These are phyloP conservation scores for Trametes sanguinea DNA, from an alignment of 768 basidiomycete species.

Conservation along the genomic window DNA sequence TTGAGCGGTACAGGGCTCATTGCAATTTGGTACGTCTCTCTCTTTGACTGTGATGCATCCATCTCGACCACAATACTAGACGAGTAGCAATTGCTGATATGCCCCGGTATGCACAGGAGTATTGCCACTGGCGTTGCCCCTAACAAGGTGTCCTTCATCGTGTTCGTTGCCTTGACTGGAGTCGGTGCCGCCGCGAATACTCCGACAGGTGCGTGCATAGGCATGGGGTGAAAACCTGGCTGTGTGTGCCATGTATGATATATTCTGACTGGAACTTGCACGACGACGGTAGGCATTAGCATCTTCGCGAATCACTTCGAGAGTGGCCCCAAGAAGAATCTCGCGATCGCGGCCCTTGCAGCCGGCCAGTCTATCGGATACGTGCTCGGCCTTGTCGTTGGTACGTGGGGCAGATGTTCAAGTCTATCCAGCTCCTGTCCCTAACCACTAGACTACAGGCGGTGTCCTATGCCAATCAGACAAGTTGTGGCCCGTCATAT, in stretches of 20 bases:
- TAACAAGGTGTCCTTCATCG: constrained; percentile 32
- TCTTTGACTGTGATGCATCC: no score
- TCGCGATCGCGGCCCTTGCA: constrained; percentile 36
- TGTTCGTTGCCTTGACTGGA: constrained; percentile 36
- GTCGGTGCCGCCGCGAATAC: constrained; percentile 40
- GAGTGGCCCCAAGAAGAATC: constrained; percentile 34
- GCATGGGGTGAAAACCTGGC: no score
- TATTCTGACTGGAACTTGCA: no score
- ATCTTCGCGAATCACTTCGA: constrained; percentile 36
- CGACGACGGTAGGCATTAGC: constrained; percentile 17
- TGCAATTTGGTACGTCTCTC: constrained; percentile 31
- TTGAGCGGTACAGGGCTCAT: constrained; percentile 36
- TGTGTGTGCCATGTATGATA: neutral
- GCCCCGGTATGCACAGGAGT: constrained; percentile 27
- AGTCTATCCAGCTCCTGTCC: no score
- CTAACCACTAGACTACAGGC: constrained; percentile 20
- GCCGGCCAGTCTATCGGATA: constrained; percentile 38
- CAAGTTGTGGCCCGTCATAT: constrained; percentile 37
- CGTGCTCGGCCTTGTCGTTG: constrained; percentile 36
- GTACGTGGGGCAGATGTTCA: constrained; percentile 16
- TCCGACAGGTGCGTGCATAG: constrained; percentile 29
- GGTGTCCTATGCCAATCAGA: constrained; percentile 34
- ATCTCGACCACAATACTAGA: no score
- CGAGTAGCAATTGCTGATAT: neutral
- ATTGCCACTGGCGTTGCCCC: constrained; percentile 35